Conservation (phyloP, 2,329 filamentous ascomycete genomes). For the Alternaria brassicae region DNA sequence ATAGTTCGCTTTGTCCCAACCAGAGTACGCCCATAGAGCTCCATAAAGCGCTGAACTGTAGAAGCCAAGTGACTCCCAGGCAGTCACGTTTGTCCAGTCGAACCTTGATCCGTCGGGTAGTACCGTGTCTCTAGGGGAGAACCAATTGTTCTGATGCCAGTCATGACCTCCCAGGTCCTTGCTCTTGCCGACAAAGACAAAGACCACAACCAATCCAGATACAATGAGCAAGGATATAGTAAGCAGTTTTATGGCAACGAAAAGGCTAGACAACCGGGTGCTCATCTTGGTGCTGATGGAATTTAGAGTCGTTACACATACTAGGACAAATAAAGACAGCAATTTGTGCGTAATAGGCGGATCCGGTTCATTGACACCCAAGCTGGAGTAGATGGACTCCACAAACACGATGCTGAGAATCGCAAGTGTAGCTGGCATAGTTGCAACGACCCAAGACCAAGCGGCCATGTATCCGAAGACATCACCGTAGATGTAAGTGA, state of each 20-base stretch:
- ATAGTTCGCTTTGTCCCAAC: conserved; percentile 52
- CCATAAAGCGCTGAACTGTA: conserved; percentile 63
- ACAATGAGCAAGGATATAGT: conserved; percentile 47
- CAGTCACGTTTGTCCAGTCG: conserved; percentile 51
- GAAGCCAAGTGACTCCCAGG: conserved; percentile 68
- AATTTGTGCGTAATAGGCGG: conserved; percentile 53
- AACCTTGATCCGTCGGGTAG: conserved; percentile 40
- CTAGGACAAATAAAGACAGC: conserved; percentile 49
- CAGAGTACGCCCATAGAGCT: conserved; percentile 45
- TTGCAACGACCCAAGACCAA: conserved; percentile 70
- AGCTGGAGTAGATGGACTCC: conserved; percentile 54
- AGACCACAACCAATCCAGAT: conserved; percentile 44
- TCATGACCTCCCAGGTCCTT: conserved; percentile 44
- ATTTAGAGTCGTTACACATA: conserved; percentile 51
- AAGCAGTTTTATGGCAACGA: conserved; percentile 47
- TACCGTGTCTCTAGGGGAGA: conserved; percentile 36
- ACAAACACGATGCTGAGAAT: conserved; percentile 70
- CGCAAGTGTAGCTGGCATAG: conserved; percentile 70
- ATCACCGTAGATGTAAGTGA: conserved; percentile 68
- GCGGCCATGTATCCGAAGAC: conserved; percentile 67
- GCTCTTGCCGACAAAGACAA: conserved; percentile 34
- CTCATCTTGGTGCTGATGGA: conserved; percentile 55
- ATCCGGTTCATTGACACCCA: conserved; percentile 65
- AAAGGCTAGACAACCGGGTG: conserved; percentile 50
- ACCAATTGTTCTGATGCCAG: conserved; percentile 47